Base-by-base conservation (phyloP, 208 protist species). In the Trypanosoma scelopori region DNA sequence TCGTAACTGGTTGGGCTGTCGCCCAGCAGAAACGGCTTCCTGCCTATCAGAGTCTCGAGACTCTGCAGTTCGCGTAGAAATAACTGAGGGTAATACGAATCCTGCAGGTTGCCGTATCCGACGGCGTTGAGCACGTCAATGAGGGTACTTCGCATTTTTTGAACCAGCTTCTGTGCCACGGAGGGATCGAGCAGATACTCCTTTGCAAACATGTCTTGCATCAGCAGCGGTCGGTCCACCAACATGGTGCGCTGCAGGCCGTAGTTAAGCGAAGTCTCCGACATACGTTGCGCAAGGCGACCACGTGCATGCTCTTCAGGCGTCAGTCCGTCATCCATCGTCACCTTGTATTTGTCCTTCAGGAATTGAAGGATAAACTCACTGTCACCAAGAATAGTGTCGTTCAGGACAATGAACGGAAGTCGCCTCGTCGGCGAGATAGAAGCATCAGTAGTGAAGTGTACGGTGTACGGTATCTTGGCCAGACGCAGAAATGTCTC, bases 401-500 rank as follows among this genome's bases (percentile, higher is more conserved):
- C 69, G 62, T 88, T 80, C 68, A 82, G 68, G 9, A 88, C 73
- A 51, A 88, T 85, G 55, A 85, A 91, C 11, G 85, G 85, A 27
- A 91, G 64, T 2, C 75, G 70, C 9, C 76, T 72, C 35, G 78
- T 88, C 23, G 85, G 85, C 16, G 78, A 85, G 20, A 81, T 55
- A 46, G 69, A 76, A 20, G 72, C 65, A 50, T 91, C 79, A n/a
- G 78, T 76, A 30, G 73, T 85, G 66, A 88, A 86, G 79, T 91
- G 82, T 13, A 77, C 73, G 16, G 79, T 71, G 66, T 91, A 91
- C 15, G 85, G 79, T 35, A 88, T 82, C 70, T 84, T 85, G 12
- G 79, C 85, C 1, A 91, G 64, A 25, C 85, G 81, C 49, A 91
- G 70, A 55, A 88, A 88, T 50, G 81, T 79, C 66, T 91, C 85